Conservation (phyloP, 202 grass and related monocot species). For the Panicum virgatum region DNA sequence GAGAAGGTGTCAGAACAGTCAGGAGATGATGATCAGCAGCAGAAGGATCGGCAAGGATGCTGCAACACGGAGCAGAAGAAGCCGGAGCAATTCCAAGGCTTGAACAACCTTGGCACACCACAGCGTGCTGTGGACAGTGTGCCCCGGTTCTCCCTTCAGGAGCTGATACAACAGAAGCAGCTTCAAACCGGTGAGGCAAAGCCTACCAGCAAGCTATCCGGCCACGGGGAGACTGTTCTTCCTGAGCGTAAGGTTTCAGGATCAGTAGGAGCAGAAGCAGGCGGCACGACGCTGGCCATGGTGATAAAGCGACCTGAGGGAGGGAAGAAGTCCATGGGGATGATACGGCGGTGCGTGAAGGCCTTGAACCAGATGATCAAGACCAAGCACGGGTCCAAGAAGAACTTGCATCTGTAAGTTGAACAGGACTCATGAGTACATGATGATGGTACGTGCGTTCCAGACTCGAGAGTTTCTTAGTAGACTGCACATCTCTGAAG, state of each 20-base stretch:
- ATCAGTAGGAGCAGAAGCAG: conserved; percentile 7
- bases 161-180: conserved; percentile 60
- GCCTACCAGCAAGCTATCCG: conserved; percentile 4
- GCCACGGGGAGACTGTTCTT: conserved; percentile 18
- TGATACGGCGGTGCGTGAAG: conserved; percentile 72
- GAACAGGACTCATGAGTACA: neutral
- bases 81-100: neutral
- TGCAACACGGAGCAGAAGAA: neutral
- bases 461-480: conserved; percentile 27
- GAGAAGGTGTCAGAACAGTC: conserved; percentile 29
- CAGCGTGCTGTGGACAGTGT: neutral
- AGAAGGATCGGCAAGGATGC: neutral
- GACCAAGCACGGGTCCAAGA: conserved; percentile 60
- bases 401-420: conserved; percentile 46
- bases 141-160: conserved; percentile 55
- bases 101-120: neutral
- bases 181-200: conserved; percentile 32
- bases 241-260: conserved; percentile 14
- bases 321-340: conserved; percentile 49
- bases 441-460: conserved; percentile 5
- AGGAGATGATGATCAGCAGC: conserved; percentile 12
- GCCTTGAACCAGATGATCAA: conserved; percentile 84
- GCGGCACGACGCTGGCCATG: conserved; percentile 47
- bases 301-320: conserved; percentile 50
- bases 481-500: conserved; percentile 34